Evolutionary conservation across 2,329 filamentous ascomycete genomes (phyloP).

Genomic region (Botrytis sinoallii): DNA sequence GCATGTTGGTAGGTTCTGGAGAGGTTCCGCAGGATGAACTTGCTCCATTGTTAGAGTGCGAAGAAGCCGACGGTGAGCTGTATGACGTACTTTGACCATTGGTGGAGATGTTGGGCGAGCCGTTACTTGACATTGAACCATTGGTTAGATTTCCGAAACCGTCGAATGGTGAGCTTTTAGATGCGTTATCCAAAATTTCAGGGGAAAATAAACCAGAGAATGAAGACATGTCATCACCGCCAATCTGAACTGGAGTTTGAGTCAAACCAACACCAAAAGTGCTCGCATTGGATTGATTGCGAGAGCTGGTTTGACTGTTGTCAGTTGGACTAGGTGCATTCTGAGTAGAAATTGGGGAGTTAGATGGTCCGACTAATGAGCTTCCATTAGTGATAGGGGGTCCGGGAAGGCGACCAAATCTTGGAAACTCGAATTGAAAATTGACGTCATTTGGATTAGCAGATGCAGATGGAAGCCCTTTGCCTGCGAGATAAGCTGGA

Average conservation of each 20-base stretch:
- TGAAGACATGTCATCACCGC: conserved; percentile 47
- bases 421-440: conserved; percentile 95
- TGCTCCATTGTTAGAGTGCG: conserved; percentile 56
- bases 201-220: conserved; percentile 60
- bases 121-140: conserved; percentile 44
- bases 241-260: conserved; percentile 27
- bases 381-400: conserved; percentile 34
- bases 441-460: conserved; percentile 68
- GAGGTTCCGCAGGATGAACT: conserved; percentile 73
- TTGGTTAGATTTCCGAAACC: conserved; percentile 45
- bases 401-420: conserved; percentile 73
- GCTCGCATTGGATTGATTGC: conserved; percentile 34
- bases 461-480: conserved; percentile 47
- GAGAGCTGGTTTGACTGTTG: conserved; percentile 30
- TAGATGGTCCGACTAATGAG: conserved; percentile 25
- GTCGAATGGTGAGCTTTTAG: conserved; percentile 41
- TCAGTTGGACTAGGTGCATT: conserved; percentile 29
- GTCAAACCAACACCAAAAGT: conserved; percentile 35
- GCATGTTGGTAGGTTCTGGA: conserved; percentile 69
- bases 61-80: conserved; percentile 63
- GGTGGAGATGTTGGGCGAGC: conserved; percentile 34
- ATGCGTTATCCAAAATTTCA: conserved; percentile 47
- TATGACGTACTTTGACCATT: conserved; percentile 51
- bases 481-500: conserved; percentile 39
- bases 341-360: conserved; percentile 26